A percentile compares a stretch with the other conserved stretches of the same genome.
phyloP scores from a whole-genome alignment of 352 stramenopile species.

The Globisporangium cystogenes region DNA sequence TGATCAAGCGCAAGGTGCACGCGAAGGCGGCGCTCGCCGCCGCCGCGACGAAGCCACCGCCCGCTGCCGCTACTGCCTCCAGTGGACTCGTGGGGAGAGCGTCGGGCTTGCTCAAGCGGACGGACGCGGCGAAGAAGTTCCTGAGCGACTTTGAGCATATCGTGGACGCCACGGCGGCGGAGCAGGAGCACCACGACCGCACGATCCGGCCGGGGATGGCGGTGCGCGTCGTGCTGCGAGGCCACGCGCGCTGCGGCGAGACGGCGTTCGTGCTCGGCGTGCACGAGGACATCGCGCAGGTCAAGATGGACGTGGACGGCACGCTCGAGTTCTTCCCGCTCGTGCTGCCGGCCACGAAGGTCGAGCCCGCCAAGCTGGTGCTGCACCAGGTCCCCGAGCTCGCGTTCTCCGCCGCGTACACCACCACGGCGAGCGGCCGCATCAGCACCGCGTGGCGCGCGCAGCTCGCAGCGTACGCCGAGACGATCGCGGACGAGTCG shows the following conservation, averaged over 20 bases:
- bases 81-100: neutral
- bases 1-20: slow-evolving; percentile 53
- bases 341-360: slow-evolving; percentile 43
- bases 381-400: slow-evolving; percentile 58
- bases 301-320: slow-evolving; percentile 80
- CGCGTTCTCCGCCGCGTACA: slow-evolving; percentile 47
- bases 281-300: slow-evolving; percentile 54
- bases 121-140: slow-evolving; percentile 47
- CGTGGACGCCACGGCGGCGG: slow-evolving; percentile 25
- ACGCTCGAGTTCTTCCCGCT: slow-evolving; percentile 79
- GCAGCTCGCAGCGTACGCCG: slow-evolving; percentile 55
- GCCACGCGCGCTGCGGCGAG: slow-evolving; percentile 70
- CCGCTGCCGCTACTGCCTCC: neutral
- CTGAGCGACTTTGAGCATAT: slow-evolving; percentile 58
- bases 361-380: slow-evolving; percentile 46
- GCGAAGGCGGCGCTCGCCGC: slow-evolving; percentile 21
- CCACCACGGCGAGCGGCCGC: slow-evolving; percentile 25
- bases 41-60: neutral
- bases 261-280: slow-evolving; percentile 67
- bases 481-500: slow-evolving; percentile 54
- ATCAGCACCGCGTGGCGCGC: slow-evolving; percentile 46
- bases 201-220: slow-evolving; percentile 41
- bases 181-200: slow-evolving; percentile 33
- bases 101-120: slow-evolving; percentile 29
- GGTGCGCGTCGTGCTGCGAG: slow-evolving; percentile 67